Percentiles rank a stretch among this genome's conserved stretches.
Evolutionary conservation across 129 eudicot species (phyloP).

Genomic region (Centella asiatica): DNA sequence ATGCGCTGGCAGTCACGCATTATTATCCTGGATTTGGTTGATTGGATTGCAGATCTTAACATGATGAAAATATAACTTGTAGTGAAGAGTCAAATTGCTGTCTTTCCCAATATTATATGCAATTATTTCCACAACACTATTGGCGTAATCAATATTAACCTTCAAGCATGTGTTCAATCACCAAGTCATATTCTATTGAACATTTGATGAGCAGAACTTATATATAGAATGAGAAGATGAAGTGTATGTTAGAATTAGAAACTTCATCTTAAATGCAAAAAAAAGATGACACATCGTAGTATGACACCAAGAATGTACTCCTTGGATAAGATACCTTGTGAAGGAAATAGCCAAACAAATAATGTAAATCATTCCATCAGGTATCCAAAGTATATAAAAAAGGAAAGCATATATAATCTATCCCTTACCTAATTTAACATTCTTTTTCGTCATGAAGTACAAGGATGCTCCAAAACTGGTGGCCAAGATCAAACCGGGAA

Average conservation of each 20-base stretch:
- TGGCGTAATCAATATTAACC: too few species aligned
- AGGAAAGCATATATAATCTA: neutral
- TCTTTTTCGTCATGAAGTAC: conserved; percentile 89
- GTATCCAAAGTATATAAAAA: neutral
- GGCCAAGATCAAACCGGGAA: conserved; percentile 88
- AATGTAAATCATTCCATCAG: neutral
- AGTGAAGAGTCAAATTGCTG: neutral
- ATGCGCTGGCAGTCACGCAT: neutral
- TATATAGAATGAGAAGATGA: neutral
- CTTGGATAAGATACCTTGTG: neutral
- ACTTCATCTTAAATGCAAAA: too few species aligned
- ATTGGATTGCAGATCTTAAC: neutral
- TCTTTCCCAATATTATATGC: neutral
- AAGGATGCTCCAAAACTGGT: conserved; percentile 92
- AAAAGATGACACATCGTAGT: too few species aligned
- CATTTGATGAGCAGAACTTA: neutral
- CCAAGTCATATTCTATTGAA: neutral
- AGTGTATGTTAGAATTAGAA: too few species aligned
- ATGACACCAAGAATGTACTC: too few species aligned
- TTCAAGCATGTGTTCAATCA: neutral
- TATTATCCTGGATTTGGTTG: neutral
- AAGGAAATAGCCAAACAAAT: neutral
- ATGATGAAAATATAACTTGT: neutral
- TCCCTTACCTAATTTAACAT: conserved; percentile 73
- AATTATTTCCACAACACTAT: neutral